phyloP scores from a whole-genome alignment of 129 eudicot species.

The Calendula officinalis region DNA sequence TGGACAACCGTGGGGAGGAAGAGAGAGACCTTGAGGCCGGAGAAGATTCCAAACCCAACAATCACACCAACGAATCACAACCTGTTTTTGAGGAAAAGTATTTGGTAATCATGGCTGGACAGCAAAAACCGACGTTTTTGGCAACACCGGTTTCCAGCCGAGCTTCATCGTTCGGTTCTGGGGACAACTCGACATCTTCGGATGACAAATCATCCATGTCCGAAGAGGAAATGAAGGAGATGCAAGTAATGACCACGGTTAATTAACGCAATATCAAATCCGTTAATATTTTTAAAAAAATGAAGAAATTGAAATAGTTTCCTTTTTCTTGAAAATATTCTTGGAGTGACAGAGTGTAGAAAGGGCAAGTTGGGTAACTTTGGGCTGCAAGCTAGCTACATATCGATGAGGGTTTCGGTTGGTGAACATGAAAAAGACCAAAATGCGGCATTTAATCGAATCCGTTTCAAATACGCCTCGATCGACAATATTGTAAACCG shows the following conservation, averaged over 20 bases:
- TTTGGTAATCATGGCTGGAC: constrained; percentile 74
- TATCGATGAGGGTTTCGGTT: not conserved
- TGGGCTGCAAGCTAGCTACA: constrained; percentile 4
- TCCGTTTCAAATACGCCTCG: not conserved
- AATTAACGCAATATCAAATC: constrained; percentile 1
- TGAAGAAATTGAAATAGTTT: not conserved
- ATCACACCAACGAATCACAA: constrained; percentile 15
- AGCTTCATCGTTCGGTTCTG: constrained; percentile 19
- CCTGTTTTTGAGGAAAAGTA: constrained; percentile 58
- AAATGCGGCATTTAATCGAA: not conserved
- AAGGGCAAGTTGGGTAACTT: constrained; percentile 10
- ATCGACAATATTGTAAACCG: not conserved
- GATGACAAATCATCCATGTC: constrained; percentile 3
- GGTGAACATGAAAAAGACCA: not conserved
- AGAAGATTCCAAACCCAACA: constrained; percentile 34
- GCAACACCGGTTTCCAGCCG: constrained; percentile 49
- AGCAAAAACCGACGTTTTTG: constrained; percentile 59
- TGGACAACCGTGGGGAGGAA: constrained; percentile 16
- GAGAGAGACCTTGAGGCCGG: constrained; percentile 43
- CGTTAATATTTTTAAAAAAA: not conserved
- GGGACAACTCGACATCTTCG: constrained; percentile 16
- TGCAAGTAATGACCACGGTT: not conserved
- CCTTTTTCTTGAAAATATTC: not conserved
- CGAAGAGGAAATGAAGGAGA: constrained; percentile 2
- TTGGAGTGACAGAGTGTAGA: not conserved